Evolutionary conservation across 768 basidiomycete species (phyloP).

Genomic region (Tephrocybe sp.): DNA sequence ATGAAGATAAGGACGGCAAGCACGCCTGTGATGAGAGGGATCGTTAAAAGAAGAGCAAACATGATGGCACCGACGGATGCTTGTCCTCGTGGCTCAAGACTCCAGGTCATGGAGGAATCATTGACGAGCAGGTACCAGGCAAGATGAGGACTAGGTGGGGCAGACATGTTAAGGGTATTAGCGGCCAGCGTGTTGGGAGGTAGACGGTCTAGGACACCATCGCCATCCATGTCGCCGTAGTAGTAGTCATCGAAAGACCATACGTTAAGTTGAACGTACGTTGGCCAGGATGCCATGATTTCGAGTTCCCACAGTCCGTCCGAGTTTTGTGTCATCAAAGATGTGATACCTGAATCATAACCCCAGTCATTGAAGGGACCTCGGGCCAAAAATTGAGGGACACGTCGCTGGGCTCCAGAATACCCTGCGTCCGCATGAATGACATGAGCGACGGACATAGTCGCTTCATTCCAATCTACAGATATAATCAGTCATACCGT

Average conservation of each 20-base stretch:
- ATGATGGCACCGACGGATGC: slow-evolving; percentile 82
- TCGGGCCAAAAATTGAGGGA: slow-evolving; percentile 84
- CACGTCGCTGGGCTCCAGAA: slow-evolving; percentile 59
- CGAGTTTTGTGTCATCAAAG: slow-evolving; percentile 62
- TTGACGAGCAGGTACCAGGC: slow-evolving; percentile 85
- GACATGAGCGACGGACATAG: slow-evolving; percentile 61
- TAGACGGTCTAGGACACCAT: slow-evolving; percentile 86
- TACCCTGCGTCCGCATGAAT: slow-evolving; percentile 78
- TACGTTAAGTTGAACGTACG: slow-evolving; percentile 87
- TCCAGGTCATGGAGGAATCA: slow-evolving; percentile 77
- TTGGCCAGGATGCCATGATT: slow-evolving; percentile 90
- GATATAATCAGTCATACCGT: not conserved
- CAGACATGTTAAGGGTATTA: slow-evolving; percentile 90
- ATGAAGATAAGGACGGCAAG: slow-evolving; percentile 87
- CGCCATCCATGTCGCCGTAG: slow-evolving; percentile 88
- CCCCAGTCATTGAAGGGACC: slow-evolving; percentile 94
- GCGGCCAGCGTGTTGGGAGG: slow-evolving; percentile 85
- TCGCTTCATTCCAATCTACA: slow-evolving; percentile 76
- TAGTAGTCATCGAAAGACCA: slow-evolving; percentile 91
- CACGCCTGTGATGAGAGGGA: slow-evolving; percentile 83
- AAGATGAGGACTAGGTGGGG: slow-evolving; percentile 84
- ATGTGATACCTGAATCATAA: slow-evolving; percentile 77
- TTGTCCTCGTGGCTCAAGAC: slow-evolving; percentile 78
- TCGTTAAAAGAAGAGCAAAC: slow-evolving; percentile 78
- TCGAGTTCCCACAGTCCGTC: slow-evolving; percentile 82